Base-by-base conservation (phyloP, 106 monocot genomes). In the Gastrodia elata region DNA sequence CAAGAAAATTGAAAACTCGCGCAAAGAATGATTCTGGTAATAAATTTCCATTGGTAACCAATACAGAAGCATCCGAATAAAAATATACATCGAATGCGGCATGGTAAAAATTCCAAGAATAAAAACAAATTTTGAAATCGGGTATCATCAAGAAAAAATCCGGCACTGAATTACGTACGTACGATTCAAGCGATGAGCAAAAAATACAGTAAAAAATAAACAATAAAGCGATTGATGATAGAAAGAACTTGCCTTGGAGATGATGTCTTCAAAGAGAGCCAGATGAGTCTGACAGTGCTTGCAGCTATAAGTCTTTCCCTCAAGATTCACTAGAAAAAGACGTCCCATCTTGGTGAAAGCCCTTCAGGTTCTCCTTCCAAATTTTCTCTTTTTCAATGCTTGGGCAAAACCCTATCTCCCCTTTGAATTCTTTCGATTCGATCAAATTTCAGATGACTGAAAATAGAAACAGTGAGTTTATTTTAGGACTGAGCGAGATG, bases 231-330 rank as follows among this genome's bases (percentile, higher is more conserved):
- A 32, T 11, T 30, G 3, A 61, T 6, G 13, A 43, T 13, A 43
- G 13, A 27, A 28, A 61, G 61, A 26, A 20, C 30, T 28, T 64
- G 87, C 91, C 80, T 72, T 88, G 64, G 91, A 88, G 77, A 86
- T 71, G 78, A 91, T 84, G 52, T 91, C 44, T 33, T 72, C 72
- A 27, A 61, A 64, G 36, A 72, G 72, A 20, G 44, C 72, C 64
- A 78, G 78, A 73, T 72, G 72, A 30, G 78, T 35, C 14, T 65
- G 78, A 61, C 91, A 88, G 86, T 88, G 86, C 78, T 86, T 86
- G 82, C 91, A 91, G 77, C 80, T 86, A 70, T 91, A 91, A 74
- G 86, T 78, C 82, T 84, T 88, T n/a, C 78, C 86, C 13, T 88
- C 88, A 11, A 91, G 84, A 38, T 67, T 56, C 15, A 91, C 70